Conservation (phyloP, 192 early-diverging fungal species). For the Backusella westeae region DNA sequence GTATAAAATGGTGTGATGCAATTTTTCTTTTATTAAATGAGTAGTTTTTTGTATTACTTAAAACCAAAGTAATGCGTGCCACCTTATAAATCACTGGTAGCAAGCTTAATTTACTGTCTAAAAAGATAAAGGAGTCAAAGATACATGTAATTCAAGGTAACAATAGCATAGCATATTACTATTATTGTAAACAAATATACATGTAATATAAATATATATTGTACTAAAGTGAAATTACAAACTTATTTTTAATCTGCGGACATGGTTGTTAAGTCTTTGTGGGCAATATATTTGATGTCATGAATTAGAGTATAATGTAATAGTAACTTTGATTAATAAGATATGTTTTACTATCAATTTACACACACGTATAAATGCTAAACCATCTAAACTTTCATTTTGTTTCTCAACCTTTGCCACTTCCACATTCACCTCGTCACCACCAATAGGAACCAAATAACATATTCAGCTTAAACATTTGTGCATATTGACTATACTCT, state of each 20-base stretch:
- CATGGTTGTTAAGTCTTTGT: conserved; percentile 74
- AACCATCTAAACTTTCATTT: not conserved
- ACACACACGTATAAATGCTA: not conserved
- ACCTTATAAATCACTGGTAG: conserved; percentile 55
- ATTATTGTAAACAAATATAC: not conserved
- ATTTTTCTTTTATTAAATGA: not conserved
- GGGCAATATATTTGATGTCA: conserved; percentile 75
- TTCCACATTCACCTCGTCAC: conserved; percentile 95
- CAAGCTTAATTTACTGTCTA: conserved; percentile 91
- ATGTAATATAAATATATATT: no score
- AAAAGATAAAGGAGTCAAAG: conserved; percentile 88
- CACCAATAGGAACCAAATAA: conserved; percentile 89
- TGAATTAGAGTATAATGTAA: conserved; percentile 74
- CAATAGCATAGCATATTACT: conserved; percentile 44
- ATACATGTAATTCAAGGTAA: conserved; percentile 95
- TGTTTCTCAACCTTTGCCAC: conserved; percentile 14
- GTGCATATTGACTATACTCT: conserved; percentile 81
- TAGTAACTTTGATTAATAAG: conserved; percentile 75
- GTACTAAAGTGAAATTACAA: not conserved
- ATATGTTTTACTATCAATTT: conserved; percentile 80
- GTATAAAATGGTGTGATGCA: not conserved
- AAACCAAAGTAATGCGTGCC: conserved; percentile 64
- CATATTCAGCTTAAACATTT: conserved; percentile 85
- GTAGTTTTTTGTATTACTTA: conserved; percentile 2
- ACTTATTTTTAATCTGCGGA: conserved; percentile 57